phyloP scores from a whole-genome alignment of 306 rosid species.

The Corylus avellana region DNA sequence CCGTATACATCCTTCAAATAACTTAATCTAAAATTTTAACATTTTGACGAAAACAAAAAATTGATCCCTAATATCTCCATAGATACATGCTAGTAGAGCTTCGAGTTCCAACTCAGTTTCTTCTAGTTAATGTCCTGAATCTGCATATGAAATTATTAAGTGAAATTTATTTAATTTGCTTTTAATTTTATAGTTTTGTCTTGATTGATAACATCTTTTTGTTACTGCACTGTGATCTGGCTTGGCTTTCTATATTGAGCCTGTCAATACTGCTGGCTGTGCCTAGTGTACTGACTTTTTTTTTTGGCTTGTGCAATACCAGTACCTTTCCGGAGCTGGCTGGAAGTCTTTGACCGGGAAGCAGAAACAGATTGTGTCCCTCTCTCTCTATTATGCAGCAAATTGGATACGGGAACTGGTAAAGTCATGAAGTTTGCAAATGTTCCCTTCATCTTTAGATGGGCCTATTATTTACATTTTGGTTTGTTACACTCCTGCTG shows the following conservation, averaged over 20 bases:
- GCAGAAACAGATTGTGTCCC: constrained; percentile 40
- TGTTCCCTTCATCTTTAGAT: constrained; percentile 3
- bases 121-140: no score
- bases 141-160: no score
- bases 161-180: neutral
- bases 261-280: constrained; percentile 5
- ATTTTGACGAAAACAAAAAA: no score
- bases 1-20: no score
- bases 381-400: constrained; percentile 39
- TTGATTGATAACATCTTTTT: neutral
- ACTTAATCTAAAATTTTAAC: no score
- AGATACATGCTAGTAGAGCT: no score
- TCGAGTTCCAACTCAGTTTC: no score
- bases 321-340: constrained; percentile 40
- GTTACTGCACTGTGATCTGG: neutral
- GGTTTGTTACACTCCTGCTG: constrained; percentile 7
- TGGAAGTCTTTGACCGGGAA: constrained; percentile 37
- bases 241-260: neutral
- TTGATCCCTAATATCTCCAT: no score
- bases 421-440: constrained; percentile 1
- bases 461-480: neutral
- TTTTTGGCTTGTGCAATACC: constrained; percentile 15
- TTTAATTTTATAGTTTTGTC: neutral
- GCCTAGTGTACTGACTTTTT: constrained; percentile 13
- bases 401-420: constrained; percentile 50